A percentile compares a stretch with the other conserved stretches of the same genome.
Conservation (phyloP, 306 rosid species). For the Sesbania bispinosa region DNA sequence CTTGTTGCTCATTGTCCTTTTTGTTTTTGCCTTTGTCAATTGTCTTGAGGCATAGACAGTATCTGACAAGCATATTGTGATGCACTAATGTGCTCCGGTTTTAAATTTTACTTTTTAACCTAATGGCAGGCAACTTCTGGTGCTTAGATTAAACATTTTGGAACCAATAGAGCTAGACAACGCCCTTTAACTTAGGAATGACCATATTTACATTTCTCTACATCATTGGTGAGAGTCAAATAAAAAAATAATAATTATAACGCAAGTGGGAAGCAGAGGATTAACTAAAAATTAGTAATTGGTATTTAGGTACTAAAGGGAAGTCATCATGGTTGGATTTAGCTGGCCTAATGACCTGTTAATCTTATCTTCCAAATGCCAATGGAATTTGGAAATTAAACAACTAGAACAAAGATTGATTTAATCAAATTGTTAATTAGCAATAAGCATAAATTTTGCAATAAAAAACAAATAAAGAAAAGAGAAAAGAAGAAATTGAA, state of each 20-base stretch:
- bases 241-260: too few relatives aligned
- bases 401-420: too few relatives aligned
- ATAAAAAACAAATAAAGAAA: too few relatives aligned
- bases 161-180: constrained; percentile 38
- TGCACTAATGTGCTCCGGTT: constrained; percentile 9
- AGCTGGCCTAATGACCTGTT: constrained; percentile 47
- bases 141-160: constrained; percentile 23
- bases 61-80: constrained; percentile 61
- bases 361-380: constrained; percentile 44
- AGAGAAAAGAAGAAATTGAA: too few relatives aligned
- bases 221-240: constrained; percentile 7
- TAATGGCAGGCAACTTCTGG: constrained; percentile 51
- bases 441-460: too few relatives aligned
- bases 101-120: constrained; percentile 36
- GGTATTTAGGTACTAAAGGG: constrained; percentile 5
- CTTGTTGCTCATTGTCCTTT: constrained; percentile 25
- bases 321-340: constrained; percentile 42
- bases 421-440: too few relatives aligned
- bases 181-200: background rate
- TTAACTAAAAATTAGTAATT: too few relatives aligned
- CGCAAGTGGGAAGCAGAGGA: constrained; percentile 13
- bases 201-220: too few relatives aligned
- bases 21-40: background rate
- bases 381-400: too few relatives aligned
- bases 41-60: constrained; percentile 35